Conservation (phyloP, 169 alveolate genomes). For the Sarcocystis neurona region DNA sequence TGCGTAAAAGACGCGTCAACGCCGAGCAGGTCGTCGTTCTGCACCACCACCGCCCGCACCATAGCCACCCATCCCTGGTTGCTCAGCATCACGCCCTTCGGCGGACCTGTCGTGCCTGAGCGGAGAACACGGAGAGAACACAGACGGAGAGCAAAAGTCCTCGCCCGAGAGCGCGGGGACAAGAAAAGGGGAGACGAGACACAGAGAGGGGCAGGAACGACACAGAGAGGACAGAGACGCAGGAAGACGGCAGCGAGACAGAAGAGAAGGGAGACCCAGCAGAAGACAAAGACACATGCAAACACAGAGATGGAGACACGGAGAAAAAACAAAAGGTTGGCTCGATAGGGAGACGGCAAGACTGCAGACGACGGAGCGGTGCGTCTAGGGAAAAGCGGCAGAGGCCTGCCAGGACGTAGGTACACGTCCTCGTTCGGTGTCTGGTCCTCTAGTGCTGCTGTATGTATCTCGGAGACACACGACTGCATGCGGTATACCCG, state of each 20-base stretch:
- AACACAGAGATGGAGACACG: neutral
- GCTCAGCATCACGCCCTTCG: slow-evolving; percentile 96
- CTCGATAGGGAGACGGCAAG: neutral
- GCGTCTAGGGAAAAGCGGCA: no score
- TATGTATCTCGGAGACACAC: no score
- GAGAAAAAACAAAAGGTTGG: neutral
- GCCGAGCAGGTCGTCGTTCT: slow-evolving; percentile 8
- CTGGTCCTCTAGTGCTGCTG: no score
- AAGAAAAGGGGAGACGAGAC: neutral
- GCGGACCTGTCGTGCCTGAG: slow-evolving; percentile 93
- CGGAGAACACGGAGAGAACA: neutral
- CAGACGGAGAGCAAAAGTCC: no score
- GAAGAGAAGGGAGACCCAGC: neutral
- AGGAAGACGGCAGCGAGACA: neutral
- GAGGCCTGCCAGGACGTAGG: no score
- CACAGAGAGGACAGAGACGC: neutral
- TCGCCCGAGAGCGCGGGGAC: no score
- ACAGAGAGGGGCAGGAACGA: neutral
- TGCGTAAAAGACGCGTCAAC: slow-evolving; percentile 51
- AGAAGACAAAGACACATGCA: neutral
- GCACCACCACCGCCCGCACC: neutral
- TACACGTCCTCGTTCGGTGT: no score
- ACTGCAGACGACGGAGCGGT: no score
- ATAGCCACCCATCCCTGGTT: slow-evolving; percentile 73
- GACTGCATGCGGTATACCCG: no score